Evolutionary conservation across 139 green algal genomes (phyloP), one percentile per base, ranked within the genome.

Genomic region (Auxenochlorella protothecoides): DNA sequence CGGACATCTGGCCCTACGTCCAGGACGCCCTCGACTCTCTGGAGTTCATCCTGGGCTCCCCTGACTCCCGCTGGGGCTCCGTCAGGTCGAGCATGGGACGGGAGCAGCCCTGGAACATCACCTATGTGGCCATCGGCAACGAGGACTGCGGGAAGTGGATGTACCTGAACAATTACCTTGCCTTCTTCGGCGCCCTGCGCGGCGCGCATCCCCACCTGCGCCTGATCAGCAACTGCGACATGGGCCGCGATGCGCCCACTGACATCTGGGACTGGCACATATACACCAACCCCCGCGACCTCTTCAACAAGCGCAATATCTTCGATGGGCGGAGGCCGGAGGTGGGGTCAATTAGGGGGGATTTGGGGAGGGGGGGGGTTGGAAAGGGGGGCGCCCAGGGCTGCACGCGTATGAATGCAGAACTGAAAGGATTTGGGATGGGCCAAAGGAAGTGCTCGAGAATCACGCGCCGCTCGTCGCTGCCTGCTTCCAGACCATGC

Each of bases 121-220:
- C 72, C 16, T 85, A 85, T 65, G 62, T 92, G 65, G 83, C 80
- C 68, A 82, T 92, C 15, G 87, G 87, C 59, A 92, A 92, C 65
- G 87, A 92, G 81, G 80, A 86, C 72, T 86, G 81, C 55, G 79
- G 79, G 8, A 81, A 84, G 68, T 61, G 64, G 0, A 76, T 59
- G 9, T 87, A 87, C 65, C 12, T 75, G 5, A 68, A 76, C 11
- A 85, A 85, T 70, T 87, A 87, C 75, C 71, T 78, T 6, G 55
- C 68, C 10, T 87, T 85, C 73, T 87, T 78, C 54, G 60, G 72
- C 3, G 84, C 84, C 44, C 72, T 89, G 53, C 66, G 65, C 8
- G 61, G 65, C 2, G n/a, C 11, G 57, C 85, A 89, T 72, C 81
- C 84, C 3, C 68, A 82, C 68, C 69, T 89, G 60, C 72, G 71